A percentile compares a stretch with the other conserved stretches of the same genome.
Evolutionary conservation across 805 yeast species (phyloP).

Genomic region (Kazachstania psychrophila): DNA sequence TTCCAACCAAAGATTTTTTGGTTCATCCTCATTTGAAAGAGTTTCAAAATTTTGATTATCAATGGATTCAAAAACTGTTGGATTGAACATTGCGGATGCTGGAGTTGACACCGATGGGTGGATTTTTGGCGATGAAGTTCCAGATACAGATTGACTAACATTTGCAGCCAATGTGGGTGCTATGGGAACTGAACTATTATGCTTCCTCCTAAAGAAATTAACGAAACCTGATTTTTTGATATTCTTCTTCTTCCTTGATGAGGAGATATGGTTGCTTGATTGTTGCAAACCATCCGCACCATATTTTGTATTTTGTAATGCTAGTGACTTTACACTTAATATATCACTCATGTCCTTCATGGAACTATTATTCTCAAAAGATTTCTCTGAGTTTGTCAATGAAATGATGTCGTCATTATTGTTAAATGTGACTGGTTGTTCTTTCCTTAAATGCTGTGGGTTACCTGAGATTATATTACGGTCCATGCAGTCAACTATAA

Average conservation of each 20-base stretch:
- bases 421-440: too few species aligned
- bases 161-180: background rate
- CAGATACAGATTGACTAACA: too few species aligned
- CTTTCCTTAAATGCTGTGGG: too few species aligned
- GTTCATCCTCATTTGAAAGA: background rate
- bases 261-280: background rate
- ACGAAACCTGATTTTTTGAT: constrained; percentile 20
- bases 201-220: constrained; percentile 24
- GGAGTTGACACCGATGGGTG: background rate
- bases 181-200: constrained; percentile 5
- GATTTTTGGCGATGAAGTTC: background rate
- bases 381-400: constrained; percentile 1
- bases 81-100: background rate
- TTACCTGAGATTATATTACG: constrained; percentile 4
- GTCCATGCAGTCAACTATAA: constrained; percentile 18
- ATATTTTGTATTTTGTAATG: constrained; percentile 1
- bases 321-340: background rate
- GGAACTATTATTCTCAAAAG: background rate
- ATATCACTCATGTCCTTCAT: background rate
- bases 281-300: too few species aligned
- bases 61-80: background rate
- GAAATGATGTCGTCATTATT: background rate
- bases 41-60: background rate
- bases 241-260: constrained; percentile 3
- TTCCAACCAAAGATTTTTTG: constrained; percentile 22